phyloP scores from a whole-genome alignment of 2,329 filamentous ascomycete genomes.

The Penicillium decumbens region DNA sequence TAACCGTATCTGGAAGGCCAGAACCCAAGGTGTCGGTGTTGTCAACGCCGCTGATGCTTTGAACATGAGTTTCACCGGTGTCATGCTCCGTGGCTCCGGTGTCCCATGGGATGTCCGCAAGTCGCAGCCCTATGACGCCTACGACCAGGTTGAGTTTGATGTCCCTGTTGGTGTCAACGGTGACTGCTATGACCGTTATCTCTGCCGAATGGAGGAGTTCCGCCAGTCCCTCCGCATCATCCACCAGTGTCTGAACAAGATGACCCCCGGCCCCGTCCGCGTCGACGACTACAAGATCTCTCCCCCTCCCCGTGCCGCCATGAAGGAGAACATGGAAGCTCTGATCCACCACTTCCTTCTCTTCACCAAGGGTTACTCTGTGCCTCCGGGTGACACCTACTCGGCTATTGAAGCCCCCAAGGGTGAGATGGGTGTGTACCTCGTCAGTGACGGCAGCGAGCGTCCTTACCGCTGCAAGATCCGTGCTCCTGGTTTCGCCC shows the following conservation, averaged over 20 bases:
- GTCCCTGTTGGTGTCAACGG: constrained; percentile 94
- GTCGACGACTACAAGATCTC: constrained; percentile 99
- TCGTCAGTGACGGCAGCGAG: constrained; percentile 95
- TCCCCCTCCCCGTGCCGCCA: constrained; percentile 89
- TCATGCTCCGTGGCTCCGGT: constrained; percentile 96
- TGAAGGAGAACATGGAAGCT: constrained; percentile 99
- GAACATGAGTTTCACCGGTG: constrained; percentile 92
- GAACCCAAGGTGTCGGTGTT: constrained; percentile 86
- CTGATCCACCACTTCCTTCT: constrained; percentile 98
- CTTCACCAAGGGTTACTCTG: constrained; percentile 96
- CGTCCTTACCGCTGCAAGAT: constrained; percentile 97
- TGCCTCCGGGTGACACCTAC: constrained; percentile 97
- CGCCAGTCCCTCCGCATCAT: constrained; percentile 97
- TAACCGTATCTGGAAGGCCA: constrained; percentile 97
- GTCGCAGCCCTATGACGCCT: constrained; percentile 94
- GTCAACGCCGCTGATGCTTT: constrained; percentile 89
- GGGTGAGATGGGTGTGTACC: constrained; percentile 97
- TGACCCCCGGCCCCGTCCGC: constrained; percentile 88
- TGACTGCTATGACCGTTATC: constrained; percentile 98
- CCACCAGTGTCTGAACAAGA: constrained; percentile 98
- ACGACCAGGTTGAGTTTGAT: constrained; percentile 96
- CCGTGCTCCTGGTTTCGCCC: constrained; percentile 91
- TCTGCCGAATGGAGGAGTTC: constrained; percentile 99
- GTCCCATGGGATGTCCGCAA: constrained; percentile 96
- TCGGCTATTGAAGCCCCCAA: constrained; percentile 98